These are phyloP conservation scores for Tricladium varicosporioides DNA, from an alignment of 2,329 filamentous ascomycete genomes.

Conservation along the genomic window DNA sequence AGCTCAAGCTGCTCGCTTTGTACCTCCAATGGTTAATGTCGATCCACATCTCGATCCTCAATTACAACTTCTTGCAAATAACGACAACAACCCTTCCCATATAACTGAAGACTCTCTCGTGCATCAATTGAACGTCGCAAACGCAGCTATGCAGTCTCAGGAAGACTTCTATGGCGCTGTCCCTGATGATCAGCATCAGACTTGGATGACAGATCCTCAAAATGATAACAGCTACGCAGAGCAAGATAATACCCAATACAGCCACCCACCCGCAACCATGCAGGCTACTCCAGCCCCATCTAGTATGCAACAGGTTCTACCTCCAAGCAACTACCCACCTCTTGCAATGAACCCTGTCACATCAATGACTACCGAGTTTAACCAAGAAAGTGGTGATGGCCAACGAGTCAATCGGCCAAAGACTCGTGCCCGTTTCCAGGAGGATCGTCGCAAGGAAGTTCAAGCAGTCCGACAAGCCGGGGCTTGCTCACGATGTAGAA, in stretches of 20 bases:
- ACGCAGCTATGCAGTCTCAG: constrained; percentile 3
- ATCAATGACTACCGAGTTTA: constrained; percentile 32
- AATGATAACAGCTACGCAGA: neutral
- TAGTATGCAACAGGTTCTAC: constrained; percentile 11
- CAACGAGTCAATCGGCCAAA: constrained; percentile 38
- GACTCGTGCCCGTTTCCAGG: constrained; percentile 56
- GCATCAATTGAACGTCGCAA: neutral
- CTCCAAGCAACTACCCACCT: constrained; percentile 17
- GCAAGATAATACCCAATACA: neutral
- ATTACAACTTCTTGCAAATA: constrained; percentile 31
- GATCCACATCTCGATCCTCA: constrained; percentile 28
- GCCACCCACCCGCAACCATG: neutral
- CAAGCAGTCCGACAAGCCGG: constrained; percentile 64
- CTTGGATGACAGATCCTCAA: neutral
- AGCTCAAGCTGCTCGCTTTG: constrained; percentile 29
- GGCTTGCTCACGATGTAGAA: constrained; percentile 64
- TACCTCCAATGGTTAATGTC: constrained; percentile 30
- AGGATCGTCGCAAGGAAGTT: constrained; percentile 60
- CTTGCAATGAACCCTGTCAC: constrained; percentile 24
- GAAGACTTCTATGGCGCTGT: constrained; percentile 21
- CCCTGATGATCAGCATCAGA: constrained; percentile 11
- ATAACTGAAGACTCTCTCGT: constrained; percentile 3
- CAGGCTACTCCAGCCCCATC: neutral
- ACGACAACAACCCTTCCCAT: constrained; percentile 19
- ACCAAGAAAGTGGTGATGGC: constrained; percentile 33